Percentiles rank a stretch among this genome's conserved stretches.
These are phyloP conservation scores for Plasmodium coatneyi DNA, from an alignment of 169 alveolate species.

Conservation along the genomic window DNA sequence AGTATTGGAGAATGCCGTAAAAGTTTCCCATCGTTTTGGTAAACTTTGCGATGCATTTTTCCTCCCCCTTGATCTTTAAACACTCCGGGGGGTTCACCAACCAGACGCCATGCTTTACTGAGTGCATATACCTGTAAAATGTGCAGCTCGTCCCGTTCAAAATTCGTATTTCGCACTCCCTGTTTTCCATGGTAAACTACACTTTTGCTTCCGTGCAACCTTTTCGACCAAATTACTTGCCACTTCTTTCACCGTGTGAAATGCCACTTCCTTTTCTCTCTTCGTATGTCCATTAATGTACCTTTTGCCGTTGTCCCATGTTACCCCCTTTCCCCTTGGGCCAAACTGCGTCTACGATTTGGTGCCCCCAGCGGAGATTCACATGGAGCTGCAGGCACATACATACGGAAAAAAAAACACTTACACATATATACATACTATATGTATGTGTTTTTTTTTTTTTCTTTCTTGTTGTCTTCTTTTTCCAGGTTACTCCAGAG, in stretches of 20 bases:
- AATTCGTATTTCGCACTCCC: slow-evolving; percentile 75
- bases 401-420: not conserved
- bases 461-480: not conserved
- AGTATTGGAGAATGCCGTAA: slow-evolving; percentile 75
- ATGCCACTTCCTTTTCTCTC: not conserved
- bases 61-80: slow-evolving; percentile 67
- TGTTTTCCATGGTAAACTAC: slow-evolving; percentile 34
- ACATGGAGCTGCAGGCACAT: not conserved
- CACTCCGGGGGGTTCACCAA: slow-evolving; percentile 68
- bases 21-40: slow-evolving; percentile 76
- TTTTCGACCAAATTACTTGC: not conserved
- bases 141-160: slow-evolving; percentile 72
- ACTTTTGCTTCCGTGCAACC: not conserved
- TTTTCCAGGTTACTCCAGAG: not conserved
- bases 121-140: slow-evolving; percentile 74
- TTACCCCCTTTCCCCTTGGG: not conserved
- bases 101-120: slow-evolving; percentile 76
- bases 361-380: not conserved
- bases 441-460: not conserved
- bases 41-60: slow-evolving; percentile 67
- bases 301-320: not conserved
- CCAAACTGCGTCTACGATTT: not conserved
- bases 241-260: not conserved
- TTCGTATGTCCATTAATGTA: not conserved
- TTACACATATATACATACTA: not conserved